phyloP scores from a whole-genome alignment of 202 grass and related monocot genomes.

The Hordeum pubiflorum region DNA sequence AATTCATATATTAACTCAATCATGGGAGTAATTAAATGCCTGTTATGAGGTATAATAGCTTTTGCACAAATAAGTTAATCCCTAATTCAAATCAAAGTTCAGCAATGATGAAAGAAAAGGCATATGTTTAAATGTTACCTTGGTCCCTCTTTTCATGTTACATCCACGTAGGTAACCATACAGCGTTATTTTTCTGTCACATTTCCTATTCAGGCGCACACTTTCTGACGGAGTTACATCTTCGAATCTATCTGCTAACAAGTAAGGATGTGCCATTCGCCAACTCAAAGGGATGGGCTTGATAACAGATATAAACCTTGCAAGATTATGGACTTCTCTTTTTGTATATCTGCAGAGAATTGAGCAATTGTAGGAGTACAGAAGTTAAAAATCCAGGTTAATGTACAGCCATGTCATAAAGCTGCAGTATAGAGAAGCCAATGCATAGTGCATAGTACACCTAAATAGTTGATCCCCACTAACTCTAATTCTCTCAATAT shows the following conservation, averaged over 20 bases:
- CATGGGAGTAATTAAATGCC: not conserved
- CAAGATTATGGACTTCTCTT: slow-evolving; percentile 94
- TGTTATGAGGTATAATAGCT: not conserved
- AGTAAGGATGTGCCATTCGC: slow-evolving; percentile 88
- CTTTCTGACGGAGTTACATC: slow-evolving; percentile 78
- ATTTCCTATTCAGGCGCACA: slow-evolving; percentile 65
- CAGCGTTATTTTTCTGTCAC: slow-evolving; percentile 90
- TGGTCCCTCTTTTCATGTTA: slow-evolving; percentile 91
- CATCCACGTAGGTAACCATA: slow-evolving; percentile 98
- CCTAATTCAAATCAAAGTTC: slow-evolving; percentile 10
- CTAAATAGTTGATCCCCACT: too few relatives aligned
- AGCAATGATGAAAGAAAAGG: slow-evolving; percentile 12
- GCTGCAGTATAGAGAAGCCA: not conserved
- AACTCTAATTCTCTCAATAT: too few relatives aligned
- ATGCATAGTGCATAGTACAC: not conserved
- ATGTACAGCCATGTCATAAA: not conserved
- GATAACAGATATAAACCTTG: slow-evolving; percentile 92
- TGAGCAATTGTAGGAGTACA: not conserved
- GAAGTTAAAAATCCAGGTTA: not conserved
- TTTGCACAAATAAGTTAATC: slow-evolving; percentile 9
- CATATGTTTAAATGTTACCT: slow-evolving; percentile 41
- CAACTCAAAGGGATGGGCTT: slow-evolving; percentile 70
- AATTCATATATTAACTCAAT: not conserved
- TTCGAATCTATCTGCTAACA: slow-evolving; percentile 90
- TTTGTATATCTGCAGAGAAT: slow-evolving; percentile 61